A percentile compares a stretch with the other conserved stretches of the same genome.
Conservation (phyloP, 495 filamentous ascomycete genomes). For the Aspergillus wentii region DNA sequence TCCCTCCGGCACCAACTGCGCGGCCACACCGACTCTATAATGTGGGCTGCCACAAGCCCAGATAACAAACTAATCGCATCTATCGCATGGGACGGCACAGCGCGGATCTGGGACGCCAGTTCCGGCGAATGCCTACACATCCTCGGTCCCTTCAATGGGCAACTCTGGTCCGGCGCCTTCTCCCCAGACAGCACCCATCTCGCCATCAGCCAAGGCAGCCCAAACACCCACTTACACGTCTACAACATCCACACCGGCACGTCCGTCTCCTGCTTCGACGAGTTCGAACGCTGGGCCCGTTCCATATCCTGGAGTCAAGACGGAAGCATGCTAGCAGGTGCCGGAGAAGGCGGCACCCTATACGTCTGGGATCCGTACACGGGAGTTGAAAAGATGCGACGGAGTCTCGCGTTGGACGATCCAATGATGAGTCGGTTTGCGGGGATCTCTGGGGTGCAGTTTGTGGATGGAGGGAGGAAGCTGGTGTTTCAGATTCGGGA, state of each 20-base stretch:
- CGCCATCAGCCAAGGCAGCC: constrained; percentile 11
- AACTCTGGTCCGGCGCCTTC: constrained; percentile 20
- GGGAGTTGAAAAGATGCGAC: constrained; percentile 1
- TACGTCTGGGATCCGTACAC: constrained; percentile 8
- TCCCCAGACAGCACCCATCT: constrained; percentile 15
- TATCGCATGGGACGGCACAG: constrained; percentile 25
- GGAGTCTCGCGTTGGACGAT: constrained; percentile 5
- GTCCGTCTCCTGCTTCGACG: constrained; percentile 2
- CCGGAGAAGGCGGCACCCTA: not conserved
- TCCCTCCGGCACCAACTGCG: constrained; percentile 11
- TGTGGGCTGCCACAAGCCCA: constrained; percentile 24
- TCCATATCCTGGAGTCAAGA: constrained; percentile 5
- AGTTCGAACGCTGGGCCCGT: not conserved
- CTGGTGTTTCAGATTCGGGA: constrained; percentile 4
- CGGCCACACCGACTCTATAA: constrained; percentile 28
- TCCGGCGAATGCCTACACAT: constrained; percentile 16
- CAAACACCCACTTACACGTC: constrained; percentile 10
- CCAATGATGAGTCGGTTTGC: constrained; percentile 3
- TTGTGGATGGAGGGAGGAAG: constrained; percentile 3
- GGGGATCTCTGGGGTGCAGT: not conserved
- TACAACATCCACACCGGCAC: constrained; percentile 5
- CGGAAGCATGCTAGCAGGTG: constrained; percentile 6
- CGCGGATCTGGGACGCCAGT: constrained; percentile 20
- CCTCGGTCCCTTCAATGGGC: constrained; percentile 9
- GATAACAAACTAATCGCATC: constrained; percentile 22